These are phyloP conservation scores for Voacanga thouarsii DNA, from an alignment of 257 asterid genomes.

Conservation along the genomic window DNA sequence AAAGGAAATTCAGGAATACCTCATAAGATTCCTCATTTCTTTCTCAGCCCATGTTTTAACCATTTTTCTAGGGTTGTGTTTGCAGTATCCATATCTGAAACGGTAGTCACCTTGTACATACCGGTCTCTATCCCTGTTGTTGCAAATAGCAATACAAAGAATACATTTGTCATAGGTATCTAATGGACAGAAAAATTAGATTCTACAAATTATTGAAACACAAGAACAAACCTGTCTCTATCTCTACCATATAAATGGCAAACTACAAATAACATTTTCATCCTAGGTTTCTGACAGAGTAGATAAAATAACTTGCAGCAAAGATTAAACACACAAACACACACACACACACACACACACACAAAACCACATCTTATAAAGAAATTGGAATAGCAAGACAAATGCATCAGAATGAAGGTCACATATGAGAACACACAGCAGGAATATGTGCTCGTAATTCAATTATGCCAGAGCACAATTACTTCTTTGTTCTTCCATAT, in stretches of 20 bases:
- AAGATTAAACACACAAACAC: background rate
- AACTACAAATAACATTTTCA: background rate
- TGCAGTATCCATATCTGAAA: slow-evolving; percentile 88
- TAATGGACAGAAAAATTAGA: background rate
- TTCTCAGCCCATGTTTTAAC: slow-evolving; percentile 99
- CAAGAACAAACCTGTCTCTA: background rate
- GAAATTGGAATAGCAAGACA: background rate
- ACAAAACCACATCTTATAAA: background rate
- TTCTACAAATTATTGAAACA: too few relatives aligned
- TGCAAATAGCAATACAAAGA: slow-evolving; percentile 14
- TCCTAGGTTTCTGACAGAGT: background rate
- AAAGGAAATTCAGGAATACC: slow-evolving; percentile 35
- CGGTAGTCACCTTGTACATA: slow-evolving; percentile 96
- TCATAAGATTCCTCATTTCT: slow-evolving; percentile 97
- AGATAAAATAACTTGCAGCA: background rate
- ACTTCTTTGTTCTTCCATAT: background rate
- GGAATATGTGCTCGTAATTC: background rate
- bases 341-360: too few relatives aligned
- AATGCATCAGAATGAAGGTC: background rate
- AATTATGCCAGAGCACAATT: background rate
- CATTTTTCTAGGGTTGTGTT: slow-evolving; percentile 96
- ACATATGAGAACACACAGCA: background rate
- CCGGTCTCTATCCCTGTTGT: slow-evolving; percentile 91
- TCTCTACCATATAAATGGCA: background rate
- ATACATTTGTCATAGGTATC: background rate